Conservation (phyloP, 108 stramenopile species). For the Conticribra guillardii region DNA sequence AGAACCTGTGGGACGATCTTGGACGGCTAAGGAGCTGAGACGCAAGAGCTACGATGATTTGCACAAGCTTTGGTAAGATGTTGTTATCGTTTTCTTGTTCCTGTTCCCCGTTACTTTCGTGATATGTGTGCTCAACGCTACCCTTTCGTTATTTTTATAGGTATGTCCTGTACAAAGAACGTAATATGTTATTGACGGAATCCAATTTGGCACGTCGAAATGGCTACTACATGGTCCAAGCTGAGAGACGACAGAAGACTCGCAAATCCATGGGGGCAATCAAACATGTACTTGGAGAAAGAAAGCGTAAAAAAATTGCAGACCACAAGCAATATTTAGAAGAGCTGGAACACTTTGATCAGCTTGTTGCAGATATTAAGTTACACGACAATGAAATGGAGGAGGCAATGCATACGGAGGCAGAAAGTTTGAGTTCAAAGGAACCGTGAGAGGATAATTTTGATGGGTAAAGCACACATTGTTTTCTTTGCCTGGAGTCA, state of each 20-base stretch:
- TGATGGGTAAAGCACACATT: no score
- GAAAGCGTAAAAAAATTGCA: slow-evolving; percentile 78
- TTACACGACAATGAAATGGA: slow-evolving; percentile 29
- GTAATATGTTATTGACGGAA: slow-evolving; percentile 91
- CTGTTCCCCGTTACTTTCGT: no score
- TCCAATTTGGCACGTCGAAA: slow-evolving; percentile 68
- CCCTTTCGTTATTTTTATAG: slow-evolving; percentile 25
- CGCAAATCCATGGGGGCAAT: slow-evolving; percentile 89
- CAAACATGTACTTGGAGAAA: slow-evolving; percentile 85
- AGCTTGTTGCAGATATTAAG: slow-evolving; percentile 23
- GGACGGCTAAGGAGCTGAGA: slow-evolving; percentile 82
- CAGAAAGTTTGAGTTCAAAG: slow-evolving; percentile 20
- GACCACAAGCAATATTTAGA: slow-evolving; percentile 40
- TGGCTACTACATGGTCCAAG: slow-evolving; percentile 77
- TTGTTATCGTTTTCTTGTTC: no score
- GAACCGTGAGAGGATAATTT: no score
- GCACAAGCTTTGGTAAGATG: slow-evolving; percentile 90
- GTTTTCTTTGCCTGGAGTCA: no score
- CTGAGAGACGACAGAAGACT: slow-evolving; percentile 75
- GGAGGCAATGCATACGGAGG: slow-evolving; percentile 45
- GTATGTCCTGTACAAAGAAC: slow-evolving; percentile 91
- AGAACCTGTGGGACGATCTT: slow-evolving; percentile 78
- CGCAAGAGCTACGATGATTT: slow-evolving; percentile 91
- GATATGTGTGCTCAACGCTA: no score
- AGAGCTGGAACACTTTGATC: slow-evolving; percentile 40